Percentiles rank a stretch among this genome's conserved stretches.
phyloP scores from a whole-genome alignment of 1,284 basidiomycete species.

The Stygiomarasmius scandens region DNA sequence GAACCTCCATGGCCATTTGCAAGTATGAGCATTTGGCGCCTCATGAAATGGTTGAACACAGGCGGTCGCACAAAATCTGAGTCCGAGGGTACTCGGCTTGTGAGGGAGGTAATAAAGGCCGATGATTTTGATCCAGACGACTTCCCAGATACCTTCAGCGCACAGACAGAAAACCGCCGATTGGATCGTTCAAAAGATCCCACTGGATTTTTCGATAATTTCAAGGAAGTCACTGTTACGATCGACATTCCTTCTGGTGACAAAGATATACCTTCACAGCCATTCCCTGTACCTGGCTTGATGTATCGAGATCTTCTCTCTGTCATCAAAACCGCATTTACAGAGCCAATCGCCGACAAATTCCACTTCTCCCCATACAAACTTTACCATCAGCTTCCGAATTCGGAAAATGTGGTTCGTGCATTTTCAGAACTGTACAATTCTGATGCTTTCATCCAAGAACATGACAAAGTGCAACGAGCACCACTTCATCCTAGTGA shows the following conservation, averaged over 20 bases:
- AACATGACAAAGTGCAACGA: slow-evolving; percentile 5
- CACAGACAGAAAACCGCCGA: slow-evolving; percentile 1
- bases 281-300: slow-evolving; percentile 29
- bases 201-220: not conserved
- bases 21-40: slow-evolving; percentile 21
- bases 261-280: slow-evolving; percentile 14
- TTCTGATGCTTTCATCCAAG: slow-evolving; percentile 9
- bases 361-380: slow-evolving; percentile 36
- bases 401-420: not conserved
- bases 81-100: slow-evolving; percentile 16
- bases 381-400: slow-evolving; percentile 7
- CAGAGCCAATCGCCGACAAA: slow-evolving; percentile 23
- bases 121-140: slow-evolving; percentile 19
- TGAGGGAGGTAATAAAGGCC: slow-evolving; percentile 14
- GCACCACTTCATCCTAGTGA: not conserved
- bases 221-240: slow-evolving; percentile 17
- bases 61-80: slow-evolving; percentile 22
- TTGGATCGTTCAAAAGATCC: not conserved
- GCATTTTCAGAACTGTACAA: slow-evolving; percentile 6
- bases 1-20: slow-evolving; percentile 22
- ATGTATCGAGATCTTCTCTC: slow-evolving; percentile 26
- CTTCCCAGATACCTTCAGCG: slow-evolving; percentile 15
- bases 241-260: slow-evolving; percentile 34
- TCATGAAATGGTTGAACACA: slow-evolving; percentile 25
- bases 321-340: slow-evolving; percentile 29